Conservation (phyloP, 164 flowering plant species). For the Kingdonia uniflora region DNA sequence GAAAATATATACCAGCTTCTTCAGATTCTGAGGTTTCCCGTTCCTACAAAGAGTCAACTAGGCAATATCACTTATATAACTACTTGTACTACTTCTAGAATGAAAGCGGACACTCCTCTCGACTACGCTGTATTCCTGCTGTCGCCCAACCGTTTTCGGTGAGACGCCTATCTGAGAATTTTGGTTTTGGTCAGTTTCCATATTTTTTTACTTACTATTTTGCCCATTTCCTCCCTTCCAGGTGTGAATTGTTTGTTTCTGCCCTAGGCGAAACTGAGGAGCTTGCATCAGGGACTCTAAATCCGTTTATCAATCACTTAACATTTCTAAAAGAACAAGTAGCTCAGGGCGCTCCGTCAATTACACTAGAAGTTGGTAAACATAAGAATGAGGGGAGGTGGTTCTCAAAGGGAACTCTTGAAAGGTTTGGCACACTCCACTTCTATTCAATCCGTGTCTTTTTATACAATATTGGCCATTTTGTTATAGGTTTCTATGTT, state of each 20-base stretch:
- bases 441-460: not conserved
- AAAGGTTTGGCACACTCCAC: conserved; percentile 39
- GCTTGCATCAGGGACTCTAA: conserved; percentile 85
- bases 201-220: not conserved
- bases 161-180: conserved; percentile 8
- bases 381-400: conserved; percentile 51
- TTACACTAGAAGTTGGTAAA: conserved; percentile 69
- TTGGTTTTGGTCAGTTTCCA: not conserved
- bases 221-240: conserved; percentile 20
- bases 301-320: conserved; percentile 78
- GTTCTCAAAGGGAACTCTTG: conserved; percentile 97
- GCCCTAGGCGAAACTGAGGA: conserved; percentile 71
- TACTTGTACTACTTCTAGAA: conserved; percentile 10
- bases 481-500: no score
- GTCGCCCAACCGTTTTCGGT: conserved; percentile 78
- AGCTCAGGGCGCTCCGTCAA: conserved; percentile 46
- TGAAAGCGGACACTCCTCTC: conserved; percentile 58
- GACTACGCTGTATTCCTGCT: conserved; percentile 76
- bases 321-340: conserved; percentile 80
- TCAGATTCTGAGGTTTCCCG: no score
- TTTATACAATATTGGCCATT: not conserved
- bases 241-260: conserved; percentile 87
- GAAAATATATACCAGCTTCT: no score
- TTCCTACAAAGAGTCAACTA: no score
- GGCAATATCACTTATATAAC: no score